Evolutionary conservation across 2,329 filamentous ascomycete species (phyloP).

Genomic region (Alternaria ethzedia): DNA sequence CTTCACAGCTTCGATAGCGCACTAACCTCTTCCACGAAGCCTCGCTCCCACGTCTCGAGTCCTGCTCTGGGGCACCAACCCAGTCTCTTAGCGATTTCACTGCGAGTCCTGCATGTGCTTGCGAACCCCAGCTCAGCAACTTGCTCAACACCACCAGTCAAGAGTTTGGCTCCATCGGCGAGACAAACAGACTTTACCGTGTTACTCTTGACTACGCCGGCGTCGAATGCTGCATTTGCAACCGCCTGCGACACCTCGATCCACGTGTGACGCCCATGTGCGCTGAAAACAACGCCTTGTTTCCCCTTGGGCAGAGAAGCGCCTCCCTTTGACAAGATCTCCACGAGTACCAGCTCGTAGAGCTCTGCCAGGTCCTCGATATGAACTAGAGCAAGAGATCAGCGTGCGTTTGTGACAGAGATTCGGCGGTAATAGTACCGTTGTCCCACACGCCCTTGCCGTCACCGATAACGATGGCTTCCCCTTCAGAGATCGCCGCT

Average conservation of each 20-base stretch:
- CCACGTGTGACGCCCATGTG: background rate
- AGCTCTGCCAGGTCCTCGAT: slow-evolving; percentile 1
- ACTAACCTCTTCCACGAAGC: background rate
- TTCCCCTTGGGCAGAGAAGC: slow-evolving; percentile 1
- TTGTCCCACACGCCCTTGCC: slow-evolving; percentile 3
- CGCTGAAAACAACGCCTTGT: background rate
- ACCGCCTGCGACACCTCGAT: background rate
- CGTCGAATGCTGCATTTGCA: background rate
- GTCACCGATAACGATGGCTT: background rate
- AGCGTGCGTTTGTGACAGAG: background rate
- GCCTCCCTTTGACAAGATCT: background rate
- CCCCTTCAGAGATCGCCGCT: slow-evolving; percentile 1
- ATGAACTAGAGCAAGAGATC: background rate
- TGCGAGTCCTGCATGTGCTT: background rate
- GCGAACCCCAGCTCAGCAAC: background rate
- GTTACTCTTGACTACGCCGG: background rate
- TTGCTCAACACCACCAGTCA: background rate
- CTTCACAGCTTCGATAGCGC: slow-evolving; percentile 1
- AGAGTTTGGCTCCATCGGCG: background rate
- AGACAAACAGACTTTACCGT: background rate
- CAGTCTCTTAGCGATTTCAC: background rate
- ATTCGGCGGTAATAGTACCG: background rate
- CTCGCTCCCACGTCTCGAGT: slow-evolving; percentile 1
- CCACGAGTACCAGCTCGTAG: background rate
- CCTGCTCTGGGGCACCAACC: background rate